Base-by-base conservation (phyloP, 1,284 basidiomycete genomes). In the Moniliophthora roreri region DNA sequence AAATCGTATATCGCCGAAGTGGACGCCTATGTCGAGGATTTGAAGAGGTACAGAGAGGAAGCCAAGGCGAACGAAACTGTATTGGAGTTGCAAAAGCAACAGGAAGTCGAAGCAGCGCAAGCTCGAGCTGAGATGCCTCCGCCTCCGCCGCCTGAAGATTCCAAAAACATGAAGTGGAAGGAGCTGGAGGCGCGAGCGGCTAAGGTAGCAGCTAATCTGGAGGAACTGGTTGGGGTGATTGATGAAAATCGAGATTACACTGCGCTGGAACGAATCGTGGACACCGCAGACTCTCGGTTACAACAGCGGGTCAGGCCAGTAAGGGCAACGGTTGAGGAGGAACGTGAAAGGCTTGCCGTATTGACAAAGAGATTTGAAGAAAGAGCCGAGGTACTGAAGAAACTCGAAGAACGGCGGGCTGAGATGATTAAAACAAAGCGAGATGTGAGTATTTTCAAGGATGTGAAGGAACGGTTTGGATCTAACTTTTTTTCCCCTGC, bases 1-100 rank as follows among this genome's bases (percentile, higher is more conserved):
- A 38, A 35, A n/a, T 15, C 28, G n/a, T 51, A 34, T 20, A n/a
- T 49, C 18, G 26, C 18, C 11, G 55, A 57, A 38, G 32, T 54
- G n/a, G 41, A 51, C 11, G 35, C 11, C 11, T 51, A 48, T 16
- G 40, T 57, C 15, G 16, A 15, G 3, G 35, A 54, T 34, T 48
- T 54, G 5, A 37, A 51, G 40, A 28, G n/a, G n/a, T 36, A 7
- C 15, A 35, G 26, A 10, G 55, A 44, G 38, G 45, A 41, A 26
- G 44, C 47, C 13, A 37, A 53, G 3, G 20, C 42, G 23, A 32
- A 40, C 21, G 37, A 18, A 15, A 35, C 10, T 32, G 49, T 13
- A 5, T 16, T 36, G 40, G 50, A 32, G 11, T 32, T 32, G 13
- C 10, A 16, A 8, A 16, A 39, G 10, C 26, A 28, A 20, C 15